A percentile compares a stretch with the other conserved stretches of the same genome.
Conservation (phyloP, 2,329 filamentous ascomycete species). For the Pyrenophora seminiperda region DNA sequence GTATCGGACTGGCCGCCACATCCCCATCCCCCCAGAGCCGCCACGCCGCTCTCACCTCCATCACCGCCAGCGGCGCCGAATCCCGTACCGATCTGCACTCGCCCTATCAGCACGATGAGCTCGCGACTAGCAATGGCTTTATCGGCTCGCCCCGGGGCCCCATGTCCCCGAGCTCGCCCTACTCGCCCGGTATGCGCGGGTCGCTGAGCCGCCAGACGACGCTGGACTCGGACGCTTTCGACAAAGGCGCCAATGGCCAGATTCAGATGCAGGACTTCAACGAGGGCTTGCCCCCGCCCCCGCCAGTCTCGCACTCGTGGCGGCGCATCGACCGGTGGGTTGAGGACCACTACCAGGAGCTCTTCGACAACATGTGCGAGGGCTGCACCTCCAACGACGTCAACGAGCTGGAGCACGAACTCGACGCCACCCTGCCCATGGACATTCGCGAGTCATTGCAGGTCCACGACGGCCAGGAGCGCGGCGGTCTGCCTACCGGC, state of each 20-base stretch:
- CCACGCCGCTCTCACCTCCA: slow-evolving; percentile 80
- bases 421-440: slow-evolving; percentile 91
- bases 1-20: slow-evolving; percentile 86
- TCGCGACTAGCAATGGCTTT: slow-evolving; percentile 62
- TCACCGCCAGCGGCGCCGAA: slow-evolving; percentile 83
- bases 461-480: slow-evolving; percentile 95
- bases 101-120: slow-evolving; percentile 76
- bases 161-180: slow-evolving; percentile 70
- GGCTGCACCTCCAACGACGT: slow-evolving; percentile 92
- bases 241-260: slow-evolving; percentile 75
- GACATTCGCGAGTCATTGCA: slow-evolving; percentile 91
- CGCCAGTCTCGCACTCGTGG: slow-evolving; percentile 89
- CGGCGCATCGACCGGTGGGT: slow-evolving; percentile 91
- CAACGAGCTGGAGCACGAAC: slow-evolving; percentile 93
- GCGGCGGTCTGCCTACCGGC: slow-evolving; percentile 86
- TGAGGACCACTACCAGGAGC: slow-evolving; percentile 92
- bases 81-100: slow-evolving; percentile 83
- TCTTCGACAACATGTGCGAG: slow-evolving; percentile 91
- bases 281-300: slow-evolving; percentile 87
- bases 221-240: slow-evolving; percentile 55
- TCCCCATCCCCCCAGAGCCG: slow-evolving; percentile 83
- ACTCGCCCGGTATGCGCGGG: slow-evolving; percentile 90
- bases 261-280: slow-evolving; percentile 97
- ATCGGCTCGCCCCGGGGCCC: slow-evolving; percentile 61
- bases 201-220: slow-evolving; percentile 69